These are phyloP conservation scores for Rhodosporidiobolus odoratus DNA, from an alignment of 768 basidiomycete species.

Conservation along the genomic window DNA sequence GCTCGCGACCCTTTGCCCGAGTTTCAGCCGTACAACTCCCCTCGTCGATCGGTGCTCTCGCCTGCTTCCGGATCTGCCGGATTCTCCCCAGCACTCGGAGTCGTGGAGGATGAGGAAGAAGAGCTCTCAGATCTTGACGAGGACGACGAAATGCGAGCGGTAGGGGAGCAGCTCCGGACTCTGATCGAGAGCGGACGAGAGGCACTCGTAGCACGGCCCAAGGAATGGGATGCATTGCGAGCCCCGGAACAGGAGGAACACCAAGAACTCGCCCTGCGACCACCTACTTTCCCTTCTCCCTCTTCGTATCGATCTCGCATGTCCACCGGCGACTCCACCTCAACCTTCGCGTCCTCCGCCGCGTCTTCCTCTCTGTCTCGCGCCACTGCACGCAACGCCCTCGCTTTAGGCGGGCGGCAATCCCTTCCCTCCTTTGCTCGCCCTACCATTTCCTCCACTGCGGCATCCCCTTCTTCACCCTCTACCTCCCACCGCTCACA, in stretches of 20 bases:
- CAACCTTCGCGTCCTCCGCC: neutral
- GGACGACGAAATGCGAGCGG: conserved; percentile 10
- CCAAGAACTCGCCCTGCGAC: neutral
- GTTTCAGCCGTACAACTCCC: conserved; percentile 19
- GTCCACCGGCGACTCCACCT: neutral
- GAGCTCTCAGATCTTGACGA: conserved; percentile 6
- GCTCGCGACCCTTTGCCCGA: neutral
- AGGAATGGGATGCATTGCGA: neutral
- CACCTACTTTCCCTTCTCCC: neutral
- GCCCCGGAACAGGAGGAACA: too few species aligned
- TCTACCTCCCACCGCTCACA: too few species aligned
- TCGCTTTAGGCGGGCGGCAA: neutral
- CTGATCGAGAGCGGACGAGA: conserved; percentile 9
- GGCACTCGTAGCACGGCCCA: neutral
- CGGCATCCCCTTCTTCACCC: neutral
- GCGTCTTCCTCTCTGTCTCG: neutral
- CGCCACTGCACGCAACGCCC: neutral
- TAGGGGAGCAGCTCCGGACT: neutral
- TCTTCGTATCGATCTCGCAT: neutral
- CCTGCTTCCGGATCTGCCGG: too few species aligned
- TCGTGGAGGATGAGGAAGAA: neutral
- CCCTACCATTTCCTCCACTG: neutral
- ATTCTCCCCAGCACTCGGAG: neutral
- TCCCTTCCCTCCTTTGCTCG: neutral
- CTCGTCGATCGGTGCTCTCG: neutral